Percentiles rank a stretch among this genome's conserved stretches.
Conservation (phyloP, 108 stramenopile species). For the Nitzschia sp. region DNA sequence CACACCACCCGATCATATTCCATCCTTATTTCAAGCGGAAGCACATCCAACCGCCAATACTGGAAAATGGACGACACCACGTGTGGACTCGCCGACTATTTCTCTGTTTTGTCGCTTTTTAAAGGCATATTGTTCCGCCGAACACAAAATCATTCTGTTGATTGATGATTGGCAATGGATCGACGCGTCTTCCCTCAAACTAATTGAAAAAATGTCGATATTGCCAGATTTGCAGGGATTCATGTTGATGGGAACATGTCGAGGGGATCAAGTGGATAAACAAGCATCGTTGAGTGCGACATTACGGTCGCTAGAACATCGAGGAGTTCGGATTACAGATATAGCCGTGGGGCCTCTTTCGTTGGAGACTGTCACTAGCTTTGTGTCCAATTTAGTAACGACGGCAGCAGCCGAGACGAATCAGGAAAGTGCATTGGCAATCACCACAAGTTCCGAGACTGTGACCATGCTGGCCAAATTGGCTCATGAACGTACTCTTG, state of each 20-base stretch:
- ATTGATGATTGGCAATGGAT: slow-evolving; percentile 45
- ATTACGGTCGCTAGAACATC: slow-evolving; percentile 24
- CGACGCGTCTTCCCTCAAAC: slow-evolving; percentile 30
- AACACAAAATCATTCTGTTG: slow-evolving; percentile 22
- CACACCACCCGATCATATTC: neutral
- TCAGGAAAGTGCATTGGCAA: neutral
- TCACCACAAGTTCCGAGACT: neutral
- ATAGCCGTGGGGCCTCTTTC: slow-evolving; percentile 1
- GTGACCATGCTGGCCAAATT: neutral
- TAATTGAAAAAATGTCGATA: slow-evolving; percentile 6
- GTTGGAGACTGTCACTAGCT: neutral
- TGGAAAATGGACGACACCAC: neutral
- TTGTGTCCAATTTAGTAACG: neutral
- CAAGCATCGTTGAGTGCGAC: slow-evolving; percentile 12
- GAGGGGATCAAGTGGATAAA: slow-evolving; percentile 24
- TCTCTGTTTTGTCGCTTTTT: slow-evolving; percentile 22
- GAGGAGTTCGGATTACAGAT: slow-evolving; percentile 8
- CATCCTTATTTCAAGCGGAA: neutral
- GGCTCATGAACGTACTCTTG: slow-evolving; percentile 11
- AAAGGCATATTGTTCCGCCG: slow-evolving; percentile 15
- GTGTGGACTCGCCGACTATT: slow-evolving; percentile 1
- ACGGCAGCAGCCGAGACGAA: too few relatives aligned
- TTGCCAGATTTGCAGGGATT: slow-evolving; percentile 5
- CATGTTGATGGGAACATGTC: slow-evolving; percentile 29
- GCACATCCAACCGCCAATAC: neutral